Conservation (phyloP, 495 filamentous ascomycete species). For the Hyaloscypha variabilis region DNA sequence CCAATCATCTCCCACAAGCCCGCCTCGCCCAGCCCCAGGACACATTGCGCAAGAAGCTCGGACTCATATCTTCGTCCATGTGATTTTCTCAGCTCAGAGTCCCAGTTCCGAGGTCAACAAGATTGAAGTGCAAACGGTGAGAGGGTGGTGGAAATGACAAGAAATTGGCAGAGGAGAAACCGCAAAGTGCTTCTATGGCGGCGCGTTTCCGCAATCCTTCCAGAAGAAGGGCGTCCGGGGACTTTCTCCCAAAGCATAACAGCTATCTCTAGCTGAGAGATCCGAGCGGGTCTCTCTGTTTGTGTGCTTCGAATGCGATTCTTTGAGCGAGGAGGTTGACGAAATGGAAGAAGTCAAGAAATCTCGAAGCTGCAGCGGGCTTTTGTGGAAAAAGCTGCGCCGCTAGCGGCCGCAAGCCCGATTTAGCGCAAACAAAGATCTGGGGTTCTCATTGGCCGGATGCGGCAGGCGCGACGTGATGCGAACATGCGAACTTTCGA, state of each 20-base stretch:
- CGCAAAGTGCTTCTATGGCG: conserved; percentile 95
- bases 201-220: conserved; percentile 89
- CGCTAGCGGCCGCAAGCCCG: not conserved
- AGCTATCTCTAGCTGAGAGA: conserved; percentile 40
- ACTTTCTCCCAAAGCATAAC: conserved; percentile 99
- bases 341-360: conserved; percentile 36
- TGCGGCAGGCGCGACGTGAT: conserved; percentile 12
- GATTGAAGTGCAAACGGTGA: conserved; percentile 32
- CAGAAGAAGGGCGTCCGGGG: conserved; percentile 85
- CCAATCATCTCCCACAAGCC: conserved; percentile 41
- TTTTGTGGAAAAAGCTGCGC: not conserved
- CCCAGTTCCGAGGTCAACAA: conserved; percentile 26
- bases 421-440: not conserved
- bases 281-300: conserved; percentile 66
- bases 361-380: not conserved
- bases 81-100: conserved; percentile 44
- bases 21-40: conserved; percentile 34
- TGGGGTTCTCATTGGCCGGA: conserved; percentile 6
- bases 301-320: conserved; percentile 99
- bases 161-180: conserved; percentile 55
- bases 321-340: conserved; percentile 88
- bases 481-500: not conserved
- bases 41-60: conserved; percentile 52
- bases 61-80: conserved; percentile 89
- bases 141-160: conserved; percentile 55